A percentile compares a stretch with the other conserved stretches of the same genome.
Evolutionary conservation across 306 rosid species (phyloP).

Genomic region (Chamaecrista fasciculata): DNA sequence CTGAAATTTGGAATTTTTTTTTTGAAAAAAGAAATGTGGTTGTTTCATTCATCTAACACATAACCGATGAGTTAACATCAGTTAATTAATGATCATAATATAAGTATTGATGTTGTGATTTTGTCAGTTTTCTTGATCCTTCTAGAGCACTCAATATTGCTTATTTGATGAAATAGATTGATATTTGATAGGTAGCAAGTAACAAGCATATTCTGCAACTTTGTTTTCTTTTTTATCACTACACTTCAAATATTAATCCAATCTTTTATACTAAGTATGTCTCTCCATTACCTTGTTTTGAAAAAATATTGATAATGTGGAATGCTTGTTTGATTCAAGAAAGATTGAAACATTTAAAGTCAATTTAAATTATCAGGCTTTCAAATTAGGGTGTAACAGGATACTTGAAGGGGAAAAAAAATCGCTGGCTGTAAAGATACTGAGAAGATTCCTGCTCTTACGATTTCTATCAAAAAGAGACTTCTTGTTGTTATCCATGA

Average conservation of each 20-base stretch:
- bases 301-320: background rate
- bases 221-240: background rate
- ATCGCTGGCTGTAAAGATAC: background rate
- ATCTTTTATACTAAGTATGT: background rate
- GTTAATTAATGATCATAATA: background rate
- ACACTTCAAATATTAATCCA: background rate
- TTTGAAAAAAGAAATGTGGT: no score
- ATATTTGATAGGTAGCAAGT: background rate
- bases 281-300: background rate
- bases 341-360: background rate
- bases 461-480: slow-evolving; percentile 41
- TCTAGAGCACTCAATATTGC: background rate
- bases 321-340: background rate
- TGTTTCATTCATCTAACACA: no score
- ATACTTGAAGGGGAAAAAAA: background rate
- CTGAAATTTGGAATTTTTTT: no score
- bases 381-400: background rate
- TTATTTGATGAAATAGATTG: background rate
- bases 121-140: background rate
- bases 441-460: slow-evolving; percentile 2
- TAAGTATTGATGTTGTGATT: background rate
- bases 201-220: background rate
- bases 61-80: background rate
- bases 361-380: background rate
- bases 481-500: slow-evolving; percentile 37